Evolutionary conservation across 83 land plant species (phyloP).

Genomic region (Thuja plicata): DNA sequence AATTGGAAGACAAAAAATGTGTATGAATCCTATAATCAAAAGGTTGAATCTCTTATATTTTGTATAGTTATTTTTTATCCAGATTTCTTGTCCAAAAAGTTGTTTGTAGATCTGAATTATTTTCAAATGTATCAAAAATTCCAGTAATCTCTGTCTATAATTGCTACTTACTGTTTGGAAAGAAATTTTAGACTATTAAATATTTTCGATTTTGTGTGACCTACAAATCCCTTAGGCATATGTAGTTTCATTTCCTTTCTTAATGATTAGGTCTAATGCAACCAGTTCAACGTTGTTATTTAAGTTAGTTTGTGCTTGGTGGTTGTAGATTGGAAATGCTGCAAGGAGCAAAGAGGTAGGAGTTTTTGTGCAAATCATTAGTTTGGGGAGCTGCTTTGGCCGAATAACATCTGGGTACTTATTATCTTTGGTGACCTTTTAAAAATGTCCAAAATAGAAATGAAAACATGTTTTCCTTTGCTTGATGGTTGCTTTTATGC

Average conservation of each 20-base stretch:
- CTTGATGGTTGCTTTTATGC: neutral
- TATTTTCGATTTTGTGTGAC: neutral
- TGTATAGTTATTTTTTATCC: neutral
- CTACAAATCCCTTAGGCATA: neutral
- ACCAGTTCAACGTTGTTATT: neutral
- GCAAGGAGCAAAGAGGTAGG: constrained; percentile 27
- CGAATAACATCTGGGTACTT: constrained; percentile 48
- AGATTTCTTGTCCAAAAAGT: neutral
- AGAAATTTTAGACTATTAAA: neutral
- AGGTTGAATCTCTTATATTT: neutral
- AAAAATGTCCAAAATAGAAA: neutral
- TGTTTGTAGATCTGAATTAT: neutral
- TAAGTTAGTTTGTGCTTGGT: neutral
- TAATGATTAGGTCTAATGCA: neutral
- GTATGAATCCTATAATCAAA: neutral
- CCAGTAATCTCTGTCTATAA: neutral
- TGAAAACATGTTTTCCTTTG: neutral
- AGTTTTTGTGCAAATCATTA: constrained; percentile 38
- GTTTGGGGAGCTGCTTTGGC: constrained; percentile 48
- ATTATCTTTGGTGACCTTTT: constrained; percentile 1
- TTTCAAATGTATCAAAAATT: neutral
- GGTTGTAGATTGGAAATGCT: constrained; percentile 44
- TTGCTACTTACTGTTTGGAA: neutral
- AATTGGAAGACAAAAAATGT: neutral
- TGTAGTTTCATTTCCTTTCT: neutral